Evolutionary conservation across 176 grass and related monocot species (phyloP), one percentile per base, ranked within the genome.

Genomic region (Oropetium thomaeum): DNA sequence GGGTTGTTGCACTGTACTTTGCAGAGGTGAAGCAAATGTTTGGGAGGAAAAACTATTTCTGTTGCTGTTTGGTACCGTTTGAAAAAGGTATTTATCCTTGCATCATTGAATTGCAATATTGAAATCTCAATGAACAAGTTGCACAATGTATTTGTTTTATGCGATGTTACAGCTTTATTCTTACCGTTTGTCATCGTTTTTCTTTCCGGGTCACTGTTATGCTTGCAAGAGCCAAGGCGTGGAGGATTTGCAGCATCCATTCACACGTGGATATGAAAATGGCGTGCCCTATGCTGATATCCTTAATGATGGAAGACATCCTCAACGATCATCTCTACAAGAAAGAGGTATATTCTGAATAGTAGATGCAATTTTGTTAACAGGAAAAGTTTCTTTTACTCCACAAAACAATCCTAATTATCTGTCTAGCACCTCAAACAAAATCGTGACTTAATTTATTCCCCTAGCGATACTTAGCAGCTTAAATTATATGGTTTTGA

Each of bases 11-110:
- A 10, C 19, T 13, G 5, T 81, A 54, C 47, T 73, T 81, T 31
- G 69, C 26, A 11, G 45, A 81, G 65, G 79, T 81, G 45, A 81
- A 81, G 38, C 34, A 81, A 15, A n/a, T 73, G 2, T 73, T 40
- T 65, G 45, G 79, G 39, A 10, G 28, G 28, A 2, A 81, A 10
- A 17, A 31, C 8, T 73, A 65, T 65, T 73, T 40, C 7, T 81
- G 79, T 28, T 34, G 37, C 0, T 3, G 37, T 54, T 11, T 81
- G 10, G 20, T 32, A 7, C 20, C 58, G 2, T 19, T 17, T 40
- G 79, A 81, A 27, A n/a, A 65, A 20, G 79, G 59, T 73, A 73
- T 43, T 6, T 7, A 62, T 3, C 6, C 3, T 60, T 70, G 14
- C 8, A 10, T 30, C 29, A 10, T 15, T 20, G 1, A 29, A 28